These are phyloP conservation scores for Phanerochaete sordida DNA, from an alignment of 768 basidiomycete genomes.

Conservation along the genomic window DNA sequence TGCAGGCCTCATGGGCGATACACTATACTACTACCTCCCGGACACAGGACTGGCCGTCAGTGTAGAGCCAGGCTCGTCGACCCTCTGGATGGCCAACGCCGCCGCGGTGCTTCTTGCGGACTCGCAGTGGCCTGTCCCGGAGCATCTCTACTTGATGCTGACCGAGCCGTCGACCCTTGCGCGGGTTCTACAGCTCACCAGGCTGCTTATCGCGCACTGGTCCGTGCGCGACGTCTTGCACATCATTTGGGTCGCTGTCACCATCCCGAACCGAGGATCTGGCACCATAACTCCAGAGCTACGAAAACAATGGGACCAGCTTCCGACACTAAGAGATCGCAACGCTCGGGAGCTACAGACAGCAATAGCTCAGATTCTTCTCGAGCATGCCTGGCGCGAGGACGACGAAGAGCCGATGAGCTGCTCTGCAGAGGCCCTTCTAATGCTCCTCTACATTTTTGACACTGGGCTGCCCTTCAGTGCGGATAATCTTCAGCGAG, in stretches of 20 bases:
- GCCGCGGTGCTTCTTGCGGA: too few relatives aligned
- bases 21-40: neutral
- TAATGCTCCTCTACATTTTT: neutral
- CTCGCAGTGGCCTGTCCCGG: neutral
- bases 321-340: too few relatives aligned
- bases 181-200: neutral
- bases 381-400: neutral
- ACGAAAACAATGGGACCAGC: too few relatives aligned
- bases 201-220: neutral
- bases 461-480: neutral
- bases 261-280: neutral
- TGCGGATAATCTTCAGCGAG: too few relatives aligned
- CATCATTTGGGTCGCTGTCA: neutral
- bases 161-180: neutral
- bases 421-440: neutral
- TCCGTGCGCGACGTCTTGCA: neutral
- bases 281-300: too few relatives aligned
- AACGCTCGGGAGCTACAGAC: neutral
- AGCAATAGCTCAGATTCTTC: neutral
- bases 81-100: too few relatives aligned
- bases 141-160: neutral
- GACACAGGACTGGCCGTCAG: neutral
- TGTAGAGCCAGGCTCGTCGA: neutral
- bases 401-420: neutral
- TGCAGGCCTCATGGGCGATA: neutral